These are phyloP conservation scores for Macrotyloma uniflorum DNA, from an alignment of 306 rosid genomes.

Conservation along the genomic window DNA sequence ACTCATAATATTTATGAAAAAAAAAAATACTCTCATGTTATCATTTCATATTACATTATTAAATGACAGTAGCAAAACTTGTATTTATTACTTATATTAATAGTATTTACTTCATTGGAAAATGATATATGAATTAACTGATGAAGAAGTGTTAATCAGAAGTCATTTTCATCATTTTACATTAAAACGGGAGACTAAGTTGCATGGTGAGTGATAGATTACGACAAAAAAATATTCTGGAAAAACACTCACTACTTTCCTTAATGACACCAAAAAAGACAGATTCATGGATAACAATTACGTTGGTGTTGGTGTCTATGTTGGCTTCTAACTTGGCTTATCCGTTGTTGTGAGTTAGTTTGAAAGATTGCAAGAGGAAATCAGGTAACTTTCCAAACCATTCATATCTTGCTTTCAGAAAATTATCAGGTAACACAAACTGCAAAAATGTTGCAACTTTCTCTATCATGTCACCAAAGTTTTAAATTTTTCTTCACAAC, in stretches of 20 bases:
- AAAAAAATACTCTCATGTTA: too few relatives aligned
- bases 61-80: too few relatives aligned
- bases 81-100: too few relatives aligned
- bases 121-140: background rate
- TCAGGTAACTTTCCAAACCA: background rate
- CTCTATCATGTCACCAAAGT: too few relatives aligned
- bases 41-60: too few relatives aligned
- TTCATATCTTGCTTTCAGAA: background rate
- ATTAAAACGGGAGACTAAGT: too few relatives aligned
- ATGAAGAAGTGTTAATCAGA: background rate
- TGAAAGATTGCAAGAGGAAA: background rate
- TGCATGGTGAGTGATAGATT: conserved; percentile 20
- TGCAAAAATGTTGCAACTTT: too few relatives aligned
- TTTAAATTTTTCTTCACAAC: too few relatives aligned
- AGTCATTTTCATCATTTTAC: background rate
- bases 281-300: too few relatives aligned
- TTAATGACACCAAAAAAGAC: conserved; percentile 2
- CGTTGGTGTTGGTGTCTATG: background rate
- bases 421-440: background rate
- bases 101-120: too few relatives aligned
- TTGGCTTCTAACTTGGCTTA: conserved; percentile 6
- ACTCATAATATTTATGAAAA: too few relatives aligned
- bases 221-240: background rate
- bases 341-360: background rate
- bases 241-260: conserved; percentile 12